Evolutionary conservation across 768 basidiomycete species (phyloP).

Genomic region (Tylopilus felleus): DNA sequence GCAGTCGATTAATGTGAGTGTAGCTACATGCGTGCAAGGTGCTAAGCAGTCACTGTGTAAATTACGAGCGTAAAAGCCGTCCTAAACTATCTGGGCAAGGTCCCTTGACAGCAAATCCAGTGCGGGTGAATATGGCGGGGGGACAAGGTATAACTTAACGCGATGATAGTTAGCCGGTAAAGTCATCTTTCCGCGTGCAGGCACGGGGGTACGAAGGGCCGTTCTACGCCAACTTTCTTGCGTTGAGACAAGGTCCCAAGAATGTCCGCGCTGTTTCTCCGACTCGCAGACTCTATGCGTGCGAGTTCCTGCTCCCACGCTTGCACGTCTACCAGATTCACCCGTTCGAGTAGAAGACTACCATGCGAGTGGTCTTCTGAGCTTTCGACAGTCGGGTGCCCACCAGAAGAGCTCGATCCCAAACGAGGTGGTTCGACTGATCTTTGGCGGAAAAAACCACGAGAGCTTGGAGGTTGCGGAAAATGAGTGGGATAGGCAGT

Average conservation of each 20-base stretch:
- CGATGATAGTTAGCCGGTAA: not conserved
- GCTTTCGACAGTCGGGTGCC: constrained; percentile 29
- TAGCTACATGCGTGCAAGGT: constrained; percentile 11
- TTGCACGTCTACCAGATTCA: constrained; percentile 39
- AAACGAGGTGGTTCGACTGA: constrained; percentile 27
- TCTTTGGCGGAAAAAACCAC: constrained; percentile 21
- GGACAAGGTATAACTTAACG: constrained; percentile 10
- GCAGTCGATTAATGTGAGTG: constrained; percentile 12
- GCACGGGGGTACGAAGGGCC: constrained; percentile 18
- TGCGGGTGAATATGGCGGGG: not conserved
- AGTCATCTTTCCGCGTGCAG: constrained; percentile 25
- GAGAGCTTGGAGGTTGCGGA: constrained; percentile 11
- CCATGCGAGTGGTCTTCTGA: constrained; percentile 13
- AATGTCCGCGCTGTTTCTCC: constrained; percentile 40
- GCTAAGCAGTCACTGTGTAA: constrained; percentile 5
- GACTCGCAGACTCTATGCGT: constrained; percentile 63
- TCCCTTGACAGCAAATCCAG: constrained; percentile 12
- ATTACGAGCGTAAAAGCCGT: constrained; percentile 7
- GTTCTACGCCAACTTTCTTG: constrained; percentile 26
- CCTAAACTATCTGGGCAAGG: constrained; percentile 5
- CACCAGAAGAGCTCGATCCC: constrained; percentile 46
- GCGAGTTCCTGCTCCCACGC: constrained; percentile 82
- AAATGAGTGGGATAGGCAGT: constrained; percentile 22
- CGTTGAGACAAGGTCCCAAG: constrained; percentile 30
- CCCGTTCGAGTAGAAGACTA: constrained; percentile 26